Conservation (phyloP, 179 eudicot species). For the Gypsophila paniculata region DNA sequence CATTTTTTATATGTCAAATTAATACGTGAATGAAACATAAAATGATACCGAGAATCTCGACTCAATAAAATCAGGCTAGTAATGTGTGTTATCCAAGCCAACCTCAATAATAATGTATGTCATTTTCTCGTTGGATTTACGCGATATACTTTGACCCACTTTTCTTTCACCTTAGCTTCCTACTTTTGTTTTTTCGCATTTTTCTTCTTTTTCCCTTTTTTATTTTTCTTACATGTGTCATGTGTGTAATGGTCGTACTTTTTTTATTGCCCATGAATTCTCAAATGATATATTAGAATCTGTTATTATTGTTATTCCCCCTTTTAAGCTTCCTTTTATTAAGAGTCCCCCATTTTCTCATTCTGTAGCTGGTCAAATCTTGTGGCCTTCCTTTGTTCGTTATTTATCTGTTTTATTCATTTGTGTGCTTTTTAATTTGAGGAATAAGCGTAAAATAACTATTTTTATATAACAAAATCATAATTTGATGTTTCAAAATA, state of each 20-base stretch:
- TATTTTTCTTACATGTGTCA: background rate
- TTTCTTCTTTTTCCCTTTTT: slow-evolving; percentile 2
- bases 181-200: slow-evolving; percentile 3
- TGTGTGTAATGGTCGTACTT: background rate
- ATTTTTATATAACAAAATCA: too few species aligned
- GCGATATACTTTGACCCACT: slow-evolving; percentile 18
- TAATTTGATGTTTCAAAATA: too few species aligned
- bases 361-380: background rate
- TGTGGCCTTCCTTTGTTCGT: background rate
- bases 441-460: too few species aligned
- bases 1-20: too few species aligned
- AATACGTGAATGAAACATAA: too few species aligned
- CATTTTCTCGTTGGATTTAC: background rate
- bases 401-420: too few species aligned
- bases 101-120: background rate
- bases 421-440: background rate
- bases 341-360: too few species aligned
- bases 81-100: too few species aligned
- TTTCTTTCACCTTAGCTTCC: background rate
- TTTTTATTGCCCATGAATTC: slow-evolving; percentile 5
- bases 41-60: too few species aligned
- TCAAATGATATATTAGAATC: slow-evolving; percentile 11
- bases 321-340: background rate
- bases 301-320: too few species aligned
- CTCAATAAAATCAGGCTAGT: too few species aligned